Evolutionary conservation across 495 filamentous ascomycete species (phyloP), one percentile per base, ranked within the genome.

Genomic region (Penicillium robsamsonii): DNA sequence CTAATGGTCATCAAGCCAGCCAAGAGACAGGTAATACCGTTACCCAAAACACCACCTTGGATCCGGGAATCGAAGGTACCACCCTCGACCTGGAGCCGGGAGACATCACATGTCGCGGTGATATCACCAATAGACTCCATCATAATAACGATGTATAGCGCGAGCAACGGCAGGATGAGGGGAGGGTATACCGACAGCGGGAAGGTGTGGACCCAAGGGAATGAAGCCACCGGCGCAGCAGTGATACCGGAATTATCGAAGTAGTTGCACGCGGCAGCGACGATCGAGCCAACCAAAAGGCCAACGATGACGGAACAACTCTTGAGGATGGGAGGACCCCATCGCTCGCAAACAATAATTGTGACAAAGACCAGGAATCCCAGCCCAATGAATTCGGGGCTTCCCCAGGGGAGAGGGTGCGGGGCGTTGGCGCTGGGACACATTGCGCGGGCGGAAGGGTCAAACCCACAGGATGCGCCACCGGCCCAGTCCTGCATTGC

Each of bases 171-270:
- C 1, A 96, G 75, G 12, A 96, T 89, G 10, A 96, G 79, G 0
- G 92, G 92, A 0, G 84, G 87, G 65, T 97, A 96, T 46, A 96
- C 77, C 29, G 73, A 76, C 2, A 97, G 76, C 38, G 84, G 84
- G 78, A 96, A 97, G 0, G 90, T 97, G 43, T 90, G 79, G 30
- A 93, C 88, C 92, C 92, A 97, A 69, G 96, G 84, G 72, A 97
- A 96, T 29, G 87, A 90, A 0, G 74, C 90, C 2, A 84, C 88
- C 0, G 92, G 90, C n/a, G 84, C 73, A 29, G 73, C 69, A 57
- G 88, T 79, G 67, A 96, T 93, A 40, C 81, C 79, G 6, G 78
- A 76, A 5, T 73, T 71, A 58, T 90, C 85, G 61, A 96, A 96
- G 75, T 97, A 96, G 29, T 89, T 89, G 47, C 81, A 87, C 4